A percentile compares a stretch with the other conserved stretches of the same genome.
These are phyloP conservation scores for Cordyceps fumosorosea DNA, from an alignment of 2,329 filamentous ascomycete species.

Conservation along the genomic window DNA sequence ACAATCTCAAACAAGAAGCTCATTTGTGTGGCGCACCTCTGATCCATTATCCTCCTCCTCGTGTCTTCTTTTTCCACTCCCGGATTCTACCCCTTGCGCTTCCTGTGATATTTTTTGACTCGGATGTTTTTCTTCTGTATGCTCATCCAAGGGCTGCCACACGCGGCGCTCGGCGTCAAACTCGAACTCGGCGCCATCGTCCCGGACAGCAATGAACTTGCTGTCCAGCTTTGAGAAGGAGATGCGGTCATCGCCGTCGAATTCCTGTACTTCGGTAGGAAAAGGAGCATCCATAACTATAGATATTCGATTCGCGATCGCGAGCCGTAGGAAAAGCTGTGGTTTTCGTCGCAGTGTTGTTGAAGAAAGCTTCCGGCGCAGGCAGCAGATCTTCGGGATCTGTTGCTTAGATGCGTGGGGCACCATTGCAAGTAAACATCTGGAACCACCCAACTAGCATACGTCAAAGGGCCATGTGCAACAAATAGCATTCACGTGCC, in stretches of 20 bases:
- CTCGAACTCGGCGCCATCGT: slow-evolving; percentile 78
- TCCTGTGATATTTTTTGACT: background rate
- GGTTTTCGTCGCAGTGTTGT: background rate
- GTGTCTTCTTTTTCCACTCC: slow-evolving; percentile 36
- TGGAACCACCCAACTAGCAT: background rate
- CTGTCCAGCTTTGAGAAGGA: slow-evolving; percentile 78
- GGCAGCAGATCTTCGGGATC: background rate
- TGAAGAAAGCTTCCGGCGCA: background rate
- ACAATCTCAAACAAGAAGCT: background rate
- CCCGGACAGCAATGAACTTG: slow-evolving; percentile 78
- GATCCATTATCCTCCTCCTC: slow-evolving; percentile 28
- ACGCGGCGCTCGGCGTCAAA: slow-evolving; percentile 64
- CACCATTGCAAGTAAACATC: background rate
- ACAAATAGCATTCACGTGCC: background rate
- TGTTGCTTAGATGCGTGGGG: slow-evolving; percentile 5
- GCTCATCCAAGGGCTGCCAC: slow-evolving; percentile 64
- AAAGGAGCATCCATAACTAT: slow-evolving; percentile 29
- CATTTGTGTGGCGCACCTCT: slow-evolving; percentile 34
- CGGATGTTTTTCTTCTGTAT: slow-evolving; percentile 27
- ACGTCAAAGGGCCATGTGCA: background rate
- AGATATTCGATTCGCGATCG: slow-evolving; percentile 19
- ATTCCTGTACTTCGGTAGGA: slow-evolving; percentile 58
- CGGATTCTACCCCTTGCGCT: slow-evolving; percentile 5
- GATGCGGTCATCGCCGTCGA: slow-evolving; percentile 73
- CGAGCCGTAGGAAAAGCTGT: background rate